phyloP scores from a whole-genome alignment of 2,329 filamentous ascomycete genomes.

The Penicillium olsonii region DNA sequence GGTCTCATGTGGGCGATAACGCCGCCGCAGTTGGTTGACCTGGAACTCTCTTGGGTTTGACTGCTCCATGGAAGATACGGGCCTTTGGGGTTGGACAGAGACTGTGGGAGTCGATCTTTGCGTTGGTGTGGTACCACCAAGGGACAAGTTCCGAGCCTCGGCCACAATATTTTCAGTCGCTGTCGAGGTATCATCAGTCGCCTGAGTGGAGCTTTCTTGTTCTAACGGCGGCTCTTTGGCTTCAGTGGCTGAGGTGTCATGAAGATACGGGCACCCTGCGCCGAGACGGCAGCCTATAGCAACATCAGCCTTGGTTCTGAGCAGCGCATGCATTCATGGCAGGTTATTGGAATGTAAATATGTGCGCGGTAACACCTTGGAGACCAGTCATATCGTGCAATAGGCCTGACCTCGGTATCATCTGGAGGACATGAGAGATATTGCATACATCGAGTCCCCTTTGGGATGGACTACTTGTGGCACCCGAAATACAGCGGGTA shows the following conservation, averaged over 20 bases:
- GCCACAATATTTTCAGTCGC: slow-evolving; percentile 13
- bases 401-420: slow-evolving; percentile 2
- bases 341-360: neutral
- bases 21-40: slow-evolving; percentile 68
- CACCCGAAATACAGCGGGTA: neutral
- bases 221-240: slow-evolving; percentile 17
- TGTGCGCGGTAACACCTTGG: neutral
- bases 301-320: slow-evolving; percentile 22
- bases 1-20: slow-evolving; percentile 59
- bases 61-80: slow-evolving; percentile 64
- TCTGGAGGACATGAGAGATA: neutral
- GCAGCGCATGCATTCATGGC: neutral
- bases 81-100: slow-evolving; percentile 55
- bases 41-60: slow-evolving; percentile 74
- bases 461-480: neutral
- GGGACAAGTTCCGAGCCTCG: slow-evolving; percentile 19
- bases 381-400: neutral
- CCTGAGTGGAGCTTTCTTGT: slow-evolving; percentile 15
- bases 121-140: slow-evolving; percentile 28
- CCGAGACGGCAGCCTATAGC: slow-evolving; percentile 55
- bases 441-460: slow-evolving; percentile 1
- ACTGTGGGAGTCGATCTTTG: slow-evolving; percentile 44
- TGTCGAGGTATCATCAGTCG: slow-evolving; percentile 8
- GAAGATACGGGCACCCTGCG: slow-evolving; percentile 52
- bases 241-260: slow-evolving; percentile 37